Base-by-base conservation (phyloP, 1,284 basidiomycete species). In the Dichomitus squalens region DNA sequence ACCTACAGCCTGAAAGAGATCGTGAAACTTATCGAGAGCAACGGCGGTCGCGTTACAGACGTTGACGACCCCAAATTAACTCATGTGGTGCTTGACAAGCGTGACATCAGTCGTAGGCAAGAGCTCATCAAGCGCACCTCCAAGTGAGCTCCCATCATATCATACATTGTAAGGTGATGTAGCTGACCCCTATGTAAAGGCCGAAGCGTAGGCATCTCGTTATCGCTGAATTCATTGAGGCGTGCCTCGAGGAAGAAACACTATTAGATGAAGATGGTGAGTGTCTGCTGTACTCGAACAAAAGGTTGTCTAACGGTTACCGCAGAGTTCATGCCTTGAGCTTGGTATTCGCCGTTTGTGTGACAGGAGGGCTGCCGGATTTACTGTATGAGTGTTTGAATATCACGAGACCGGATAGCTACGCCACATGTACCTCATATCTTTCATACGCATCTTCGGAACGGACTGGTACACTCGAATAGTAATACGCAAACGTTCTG, bases 41-140 rank as follows among this genome's bases (percentile, higher is more conserved):
- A 92, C 62, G 93, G 93, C 34, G 95, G 94, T 1, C 80, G 76
- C 48, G 68, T 94, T 16, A 84, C 80, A 4, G 82, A 81, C 54
- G 75, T 96, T 2, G 73, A 83, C 52, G 85, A 96, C 52, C 80
- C 86, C 7, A 90, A 88, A 66, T 75, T 96, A 33, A 96, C 95
- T 0, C 95, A 96, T 70, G 75, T 96, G 39, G 77, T 96, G 39
- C 72, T 95, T 57, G 90, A 95, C 72, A 89, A 88, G 71, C 81
- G 87, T 11, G 91, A 93, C 61, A 78, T 78, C 47, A 85, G 81
- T 58, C 83, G 93, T 38, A 84, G 93, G 51, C 71, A 83, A 39
- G 83, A 87, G 55, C 75, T 95, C 52, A 85, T 87, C 66, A 83
- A 83, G 64, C 79, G 80, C 52, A 93, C 91, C 8, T 82, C 88